Evolutionary conservation across 805 yeast genomes (phyloP), one percentile per base, ranked within the genome.

Genomic region (Tetrapisispora namnaoensis): DNA sequence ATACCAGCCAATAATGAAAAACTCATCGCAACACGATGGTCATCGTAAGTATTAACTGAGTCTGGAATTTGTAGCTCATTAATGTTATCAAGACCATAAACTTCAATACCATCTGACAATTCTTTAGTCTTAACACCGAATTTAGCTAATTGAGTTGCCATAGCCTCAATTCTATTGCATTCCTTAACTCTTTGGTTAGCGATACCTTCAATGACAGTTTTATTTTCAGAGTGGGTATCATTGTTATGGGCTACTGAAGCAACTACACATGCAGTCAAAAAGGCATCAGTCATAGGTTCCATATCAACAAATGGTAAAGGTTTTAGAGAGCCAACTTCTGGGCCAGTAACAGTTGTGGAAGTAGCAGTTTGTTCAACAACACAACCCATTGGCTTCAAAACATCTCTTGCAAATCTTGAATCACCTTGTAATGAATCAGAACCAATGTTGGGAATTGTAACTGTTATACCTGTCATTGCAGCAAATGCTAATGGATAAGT

Each of bases 221-320:
- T 70, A 43, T 69, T 67, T 16, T 62, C 56, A 18, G 67, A 59
- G 21, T 59, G 55, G 45, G 70, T 70, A 40, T 68, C 72, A 20
- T 42, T 24, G 53, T 71, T 71, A 49, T 73, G 72, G 4, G 96
- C 95, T 39, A 86, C 77, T n/a, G 99, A 96, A 34, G 98, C 99
- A 18, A 89, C 95, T 13, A 93, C 97, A 47, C 95, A 79, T 0
- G 99, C 99, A 16, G 99, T 93, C 60, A 93, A 73, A 65, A 93
- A 93, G 0, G 99, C 99, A 68, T 93, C 99, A 0, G 99, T 93
- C 99, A 93, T 93, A 48, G 99, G 98, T 70, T 93, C 99, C 99
- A 93, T 93, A 64, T 93, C 97, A 49, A 93, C 83, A 53, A 73
- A 77, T 13, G 80, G 72, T 53, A 93, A 71, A 7, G 95, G 86